phyloP scores from a whole-genome alignment of 495 filamentous ascomycete genomes.

The Corynascus novoguineensis region DNA sequence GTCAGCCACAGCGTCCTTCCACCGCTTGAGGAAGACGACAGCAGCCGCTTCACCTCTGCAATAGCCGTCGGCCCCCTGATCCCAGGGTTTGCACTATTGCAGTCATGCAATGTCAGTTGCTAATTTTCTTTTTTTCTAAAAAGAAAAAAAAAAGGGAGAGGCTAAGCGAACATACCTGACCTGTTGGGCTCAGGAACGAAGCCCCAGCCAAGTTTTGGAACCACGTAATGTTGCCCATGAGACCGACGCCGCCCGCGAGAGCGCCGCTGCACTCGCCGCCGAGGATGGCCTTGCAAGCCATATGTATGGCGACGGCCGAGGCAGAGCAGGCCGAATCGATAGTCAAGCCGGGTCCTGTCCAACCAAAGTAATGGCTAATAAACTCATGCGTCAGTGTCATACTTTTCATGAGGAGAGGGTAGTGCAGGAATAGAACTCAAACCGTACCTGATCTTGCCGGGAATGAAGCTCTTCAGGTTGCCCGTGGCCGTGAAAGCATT shows the following conservation, averaged over 20 bases:
- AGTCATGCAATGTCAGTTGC: conserved; percentile 5
- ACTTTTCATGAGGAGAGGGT: too few relatives aligned
- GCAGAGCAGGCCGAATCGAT: conserved; percentile 52
- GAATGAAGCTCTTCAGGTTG: not conserved
- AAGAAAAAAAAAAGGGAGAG: too few relatives aligned
- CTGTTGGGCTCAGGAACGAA: not conserved
- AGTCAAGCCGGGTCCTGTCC: conserved; percentile 33
- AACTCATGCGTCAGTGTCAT: not conserved
- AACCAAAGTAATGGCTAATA: conserved; percentile 38
- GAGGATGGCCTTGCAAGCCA: conserved; percentile 44
- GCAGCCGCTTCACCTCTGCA: conserved; percentile 54
- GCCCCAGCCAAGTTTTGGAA: conserved; percentile 23
- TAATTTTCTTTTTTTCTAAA: too few relatives aligned
- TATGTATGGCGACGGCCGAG: conserved; percentile 47
- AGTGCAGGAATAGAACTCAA: not conserved
- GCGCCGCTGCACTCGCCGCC: conserved; percentile 36
- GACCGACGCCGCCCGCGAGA: conserved; percentile 26
- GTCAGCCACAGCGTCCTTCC: conserved; percentile 40
- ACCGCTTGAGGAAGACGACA: conserved; percentile 48
- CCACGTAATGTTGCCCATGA: conserved; percentile 47
- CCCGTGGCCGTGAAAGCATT: conserved; percentile 19
- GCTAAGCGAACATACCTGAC: not conserved
- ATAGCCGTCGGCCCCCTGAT: conserved; percentile 55
- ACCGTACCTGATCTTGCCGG: not conserved
- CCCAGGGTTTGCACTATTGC: conserved; percentile 50